These are phyloP conservation scores for Bipolaris zeicola DNA, from an alignment of 2,329 filamentous ascomycete genomes.

Conservation along the genomic window DNA sequence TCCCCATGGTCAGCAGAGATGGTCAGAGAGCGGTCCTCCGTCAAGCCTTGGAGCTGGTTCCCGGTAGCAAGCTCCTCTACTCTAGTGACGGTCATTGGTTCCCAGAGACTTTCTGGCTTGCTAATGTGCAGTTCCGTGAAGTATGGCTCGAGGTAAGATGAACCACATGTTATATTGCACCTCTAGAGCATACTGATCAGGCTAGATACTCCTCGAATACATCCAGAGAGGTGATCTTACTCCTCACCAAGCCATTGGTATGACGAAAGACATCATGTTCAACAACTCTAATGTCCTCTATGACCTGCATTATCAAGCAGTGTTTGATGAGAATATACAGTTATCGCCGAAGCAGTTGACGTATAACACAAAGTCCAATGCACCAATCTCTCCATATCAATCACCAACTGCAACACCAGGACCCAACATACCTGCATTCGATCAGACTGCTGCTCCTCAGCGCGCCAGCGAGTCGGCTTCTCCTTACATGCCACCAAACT, in stretches of 20 bases:
- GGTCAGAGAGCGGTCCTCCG: constrained; percentile 74
- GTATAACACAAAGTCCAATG: constrained; percentile 30
- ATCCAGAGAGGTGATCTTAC: constrained; percentile 68
- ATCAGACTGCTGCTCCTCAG: constrained; percentile 7
- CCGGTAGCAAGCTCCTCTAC: constrained; percentile 77
- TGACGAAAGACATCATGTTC: constrained; percentile 73
- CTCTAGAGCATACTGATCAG: constrained; percentile 3
- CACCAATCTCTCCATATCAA: constrained; percentile 16
- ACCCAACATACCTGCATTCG: constrained; percentile 11
- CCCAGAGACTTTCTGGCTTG: constrained; percentile 77
- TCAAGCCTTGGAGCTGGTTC: constrained; percentile 76
- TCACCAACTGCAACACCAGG: constrained; percentile 17
- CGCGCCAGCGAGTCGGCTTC: constrained; percentile 16
- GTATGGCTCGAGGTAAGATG: constrained; percentile 66
- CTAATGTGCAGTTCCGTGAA: constrained; percentile 73
- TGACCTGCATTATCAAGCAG: constrained; percentile 58
- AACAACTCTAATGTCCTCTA: constrained; percentile 79
- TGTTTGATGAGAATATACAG: constrained; percentile 35
- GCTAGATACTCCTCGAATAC: constrained; percentile 68
- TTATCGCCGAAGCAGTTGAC: constrained; percentile 30
- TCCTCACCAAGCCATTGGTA: constrained; percentile 64
- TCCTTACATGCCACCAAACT: constrained; percentile 24
- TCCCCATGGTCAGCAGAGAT: constrained; percentile 76
- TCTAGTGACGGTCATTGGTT: constrained; percentile 82
- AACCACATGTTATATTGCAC: background rate